Percentiles rank a stretch among this genome's conserved stretches.
phyloP scores from a whole-genome alignment of 495 filamentous ascomycete genomes.

The Aeminium ludgeri region DNA sequence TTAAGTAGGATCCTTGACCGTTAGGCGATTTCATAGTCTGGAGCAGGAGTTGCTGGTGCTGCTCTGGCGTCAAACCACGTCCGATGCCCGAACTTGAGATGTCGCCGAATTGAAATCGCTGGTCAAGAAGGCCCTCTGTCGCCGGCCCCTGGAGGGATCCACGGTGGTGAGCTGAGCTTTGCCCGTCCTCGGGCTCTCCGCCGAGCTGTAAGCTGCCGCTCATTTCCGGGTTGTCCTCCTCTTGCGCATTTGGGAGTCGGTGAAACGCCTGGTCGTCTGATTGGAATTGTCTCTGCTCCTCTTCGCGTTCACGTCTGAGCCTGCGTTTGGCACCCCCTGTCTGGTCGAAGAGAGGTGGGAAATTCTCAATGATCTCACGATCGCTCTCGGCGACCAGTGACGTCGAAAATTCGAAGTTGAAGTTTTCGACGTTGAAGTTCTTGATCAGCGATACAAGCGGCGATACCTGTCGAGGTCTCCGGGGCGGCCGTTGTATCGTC shows the following conservation, averaged over 20 bases:
- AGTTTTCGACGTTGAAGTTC: slow-evolving; percentile 38
- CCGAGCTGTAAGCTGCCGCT: slow-evolving; percentile 71
- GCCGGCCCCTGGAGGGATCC: slow-evolving; percentile 56
- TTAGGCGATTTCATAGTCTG: slow-evolving; percentile 35
- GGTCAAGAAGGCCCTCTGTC: slow-evolving; percentile 31
- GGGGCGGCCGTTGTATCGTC: neutral
- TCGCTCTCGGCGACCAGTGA: slow-evolving; percentile 36
- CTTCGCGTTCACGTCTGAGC: slow-evolving; percentile 47
- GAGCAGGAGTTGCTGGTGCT: slow-evolving; percentile 54
- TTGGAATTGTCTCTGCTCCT: slow-evolving; percentile 44
- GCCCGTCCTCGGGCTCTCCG: slow-evolving; percentile 68
- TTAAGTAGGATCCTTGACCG: slow-evolving; percentile 36
- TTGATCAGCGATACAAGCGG: slow-evolving; percentile 26
- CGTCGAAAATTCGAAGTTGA: slow-evolving; percentile 43
- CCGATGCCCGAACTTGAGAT: slow-evolving; percentile 32
- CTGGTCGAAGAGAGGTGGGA: slow-evolving; percentile 65
- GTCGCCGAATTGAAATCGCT: slow-evolving; percentile 17
- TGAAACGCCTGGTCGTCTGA: slow-evolving; percentile 39
- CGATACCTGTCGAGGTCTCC: slow-evolving; percentile 1
- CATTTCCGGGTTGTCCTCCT: slow-evolving; percentile 44
- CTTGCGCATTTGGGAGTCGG: slow-evolving; percentile 17
- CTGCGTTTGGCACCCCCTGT: slow-evolving; percentile 61
- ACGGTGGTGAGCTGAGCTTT: slow-evolving; percentile 25
- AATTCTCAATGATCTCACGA: slow-evolving; percentile 38
- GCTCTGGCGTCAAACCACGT: slow-evolving; percentile 61